phyloP scores from a whole-genome alignment of 2,329 filamentous ascomycete genomes.

The Leptosphaerulina australis region DNA sequence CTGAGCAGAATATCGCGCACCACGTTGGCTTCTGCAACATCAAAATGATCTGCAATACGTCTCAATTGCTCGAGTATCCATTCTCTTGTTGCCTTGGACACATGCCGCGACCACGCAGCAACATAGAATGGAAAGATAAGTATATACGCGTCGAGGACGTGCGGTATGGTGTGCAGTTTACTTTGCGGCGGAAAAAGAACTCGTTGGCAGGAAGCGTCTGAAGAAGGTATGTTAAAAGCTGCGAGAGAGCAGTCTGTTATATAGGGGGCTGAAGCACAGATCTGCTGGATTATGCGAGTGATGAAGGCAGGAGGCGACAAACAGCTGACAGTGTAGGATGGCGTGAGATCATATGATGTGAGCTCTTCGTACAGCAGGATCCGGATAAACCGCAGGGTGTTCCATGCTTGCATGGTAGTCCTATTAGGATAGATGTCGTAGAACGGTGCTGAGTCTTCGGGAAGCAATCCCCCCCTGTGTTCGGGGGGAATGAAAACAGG shows the following conservation, averaged over 20 bases:
- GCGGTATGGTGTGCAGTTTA: background rate
- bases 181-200: no score
- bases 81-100: background rate
- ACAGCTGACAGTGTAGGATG: no score
- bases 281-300: background rate
- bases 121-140: slow-evolving; percentile 5
- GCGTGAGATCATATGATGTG: background rate
- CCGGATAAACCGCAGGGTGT: background rate
- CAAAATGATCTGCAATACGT: background rate
- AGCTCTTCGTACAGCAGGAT: background rate
- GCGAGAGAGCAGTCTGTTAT: background rate
- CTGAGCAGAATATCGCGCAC: background rate
- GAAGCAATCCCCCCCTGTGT: background rate
- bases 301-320: no score
- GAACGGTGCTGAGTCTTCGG: background rate
- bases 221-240: background rate
- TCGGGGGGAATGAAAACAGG: background rate
- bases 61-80: slow-evolving; percentile 1
- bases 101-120: slow-evolving; percentile 1
- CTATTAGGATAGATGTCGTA: background rate
- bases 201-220: background rate
- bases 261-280: background rate
- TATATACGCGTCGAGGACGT: background rate
- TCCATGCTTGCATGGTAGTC: slow-evolving; percentile 3
- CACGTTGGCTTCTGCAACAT: background rate